A percentile compares a stretch with the other conserved stretches of the same genome.
Conservation (phyloP, 2,329 filamentous ascomycete species). For the Trematosphaeria pertusa region DNA sequence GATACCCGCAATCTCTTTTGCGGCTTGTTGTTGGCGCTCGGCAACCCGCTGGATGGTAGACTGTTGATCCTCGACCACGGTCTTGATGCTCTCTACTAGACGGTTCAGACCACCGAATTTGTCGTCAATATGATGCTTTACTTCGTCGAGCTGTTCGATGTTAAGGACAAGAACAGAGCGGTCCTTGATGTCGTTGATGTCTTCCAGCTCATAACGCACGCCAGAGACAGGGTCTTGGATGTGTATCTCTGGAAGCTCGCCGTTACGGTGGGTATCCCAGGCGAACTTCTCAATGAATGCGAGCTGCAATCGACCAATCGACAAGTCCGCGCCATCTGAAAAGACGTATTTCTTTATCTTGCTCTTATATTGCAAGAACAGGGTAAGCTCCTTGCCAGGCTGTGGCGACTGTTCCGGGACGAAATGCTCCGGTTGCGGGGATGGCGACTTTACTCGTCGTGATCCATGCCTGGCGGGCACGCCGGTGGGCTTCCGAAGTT, state of each 20-base stretch:
- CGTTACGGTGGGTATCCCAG: conserved; percentile 97
- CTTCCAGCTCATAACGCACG: conserved; percentile 95
- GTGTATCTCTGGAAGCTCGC: conserved; percentile 95
- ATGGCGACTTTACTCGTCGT: conserved; percentile 43
- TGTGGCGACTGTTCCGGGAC: conserved; percentile 69
- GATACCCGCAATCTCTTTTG: conserved; percentile 81
- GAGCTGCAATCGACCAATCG: conserved; percentile 85
- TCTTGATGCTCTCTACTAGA: conserved; percentile 85
- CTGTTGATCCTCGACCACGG: conserved; percentile 82
- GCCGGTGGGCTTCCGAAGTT: conserved; percentile 22
- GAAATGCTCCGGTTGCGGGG: conserved; percentile 53
- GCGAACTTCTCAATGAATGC: conserved; percentile 99
- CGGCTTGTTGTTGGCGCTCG: conserved; percentile 86
- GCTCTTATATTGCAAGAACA: conserved; percentile 95
- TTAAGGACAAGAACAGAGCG: conserved; percentile 94
- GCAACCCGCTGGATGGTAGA: conserved; percentile 84
- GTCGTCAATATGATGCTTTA: conserved; percentile 95
- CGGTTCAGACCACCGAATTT: conserved; percentile 80
- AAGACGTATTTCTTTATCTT: conserved; percentile 97
- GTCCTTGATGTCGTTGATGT: conserved; percentile 91
- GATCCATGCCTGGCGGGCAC: conserved; percentile 39
- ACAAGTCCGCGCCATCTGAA: conserved; percentile 83
- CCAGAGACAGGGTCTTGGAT: conserved; percentile 96
- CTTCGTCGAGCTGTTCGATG: conserved; percentile 90
- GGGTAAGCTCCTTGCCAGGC: conserved; percentile 82